Percentiles rank a stretch among this genome's conserved stretches.
These are phyloP conservation scores for Kockovaella imperatae DNA, from an alignment of 768 basidiomycete genomes.

Conservation along the genomic window DNA sequence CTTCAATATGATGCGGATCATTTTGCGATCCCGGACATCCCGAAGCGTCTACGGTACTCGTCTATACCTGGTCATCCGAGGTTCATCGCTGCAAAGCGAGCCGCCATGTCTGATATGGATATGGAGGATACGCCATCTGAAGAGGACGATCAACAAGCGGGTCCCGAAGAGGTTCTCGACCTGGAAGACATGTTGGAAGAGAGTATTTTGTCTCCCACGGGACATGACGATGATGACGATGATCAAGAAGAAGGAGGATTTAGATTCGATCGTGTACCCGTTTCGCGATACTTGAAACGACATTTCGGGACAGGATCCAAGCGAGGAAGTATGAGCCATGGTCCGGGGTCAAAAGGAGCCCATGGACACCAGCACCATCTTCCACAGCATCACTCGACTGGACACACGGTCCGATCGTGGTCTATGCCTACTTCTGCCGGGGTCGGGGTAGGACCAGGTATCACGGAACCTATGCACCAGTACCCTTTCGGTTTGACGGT, in stretches of 20 bases:
- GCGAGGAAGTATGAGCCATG: no score
- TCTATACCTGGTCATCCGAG: slow-evolving; percentile 41
- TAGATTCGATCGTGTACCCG: slow-evolving; percentile 22
- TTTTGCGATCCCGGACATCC: not conserved
- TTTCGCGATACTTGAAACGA: slow-evolving; percentile 21
- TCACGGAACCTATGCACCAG: not conserved
- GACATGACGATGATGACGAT: not conserved
- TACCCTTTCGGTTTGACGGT: not conserved
- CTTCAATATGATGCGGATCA: slow-evolving; percentile 1
- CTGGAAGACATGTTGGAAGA: slow-evolving; percentile 36
- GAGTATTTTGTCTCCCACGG: slow-evolving; percentile 9
- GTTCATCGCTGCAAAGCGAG: slow-evolving; percentile 23
- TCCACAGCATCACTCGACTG: no score
- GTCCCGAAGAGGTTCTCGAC: slow-evolving; percentile 2
- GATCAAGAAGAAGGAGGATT: slow-evolving; percentile 13
- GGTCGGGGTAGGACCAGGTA: not conserved
- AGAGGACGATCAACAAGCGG: slow-evolving; percentile 13
- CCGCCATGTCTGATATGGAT: slow-evolving; percentile 13
- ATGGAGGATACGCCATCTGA: slow-evolving; percentile 20
- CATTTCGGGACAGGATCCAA: slow-evolving; percentile 7
- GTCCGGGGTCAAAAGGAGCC: not conserved
- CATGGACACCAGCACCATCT: not conserved
- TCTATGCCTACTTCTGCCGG: not conserved
- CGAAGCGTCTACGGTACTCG: slow-evolving; percentile 24
- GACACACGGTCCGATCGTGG: no score